These are phyloP conservation scores for Tetrapisispora fleetii DNA, from an alignment of 805 yeast species.

Conservation along the genomic window DNA sequence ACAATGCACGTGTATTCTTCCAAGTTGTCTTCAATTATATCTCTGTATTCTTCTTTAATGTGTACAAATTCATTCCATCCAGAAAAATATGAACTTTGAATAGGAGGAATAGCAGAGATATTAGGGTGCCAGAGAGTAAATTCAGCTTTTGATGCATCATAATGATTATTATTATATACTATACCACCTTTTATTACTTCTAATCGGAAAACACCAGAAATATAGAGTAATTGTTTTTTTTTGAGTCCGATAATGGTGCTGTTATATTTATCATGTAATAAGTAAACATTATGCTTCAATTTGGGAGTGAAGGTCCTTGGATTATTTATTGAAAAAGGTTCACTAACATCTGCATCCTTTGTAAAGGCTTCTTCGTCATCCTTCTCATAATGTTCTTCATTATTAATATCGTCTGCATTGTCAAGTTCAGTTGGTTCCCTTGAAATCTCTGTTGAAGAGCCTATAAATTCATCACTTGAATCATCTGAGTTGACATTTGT, in stretches of 20 bases:
- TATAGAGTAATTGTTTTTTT: conserved; percentile 16
- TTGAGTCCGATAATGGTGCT: conserved; percentile 15
- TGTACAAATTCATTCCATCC: conserved; percentile 24
- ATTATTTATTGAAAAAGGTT: not conserved
- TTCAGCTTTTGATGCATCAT: conserved; percentile 17
- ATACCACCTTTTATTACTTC: conserved; percentile 28
- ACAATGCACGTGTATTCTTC: conserved; percentile 19
- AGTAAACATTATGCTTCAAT: conserved; percentile 9
- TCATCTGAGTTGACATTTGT: not conserved
- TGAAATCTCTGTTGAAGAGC: not conserved
- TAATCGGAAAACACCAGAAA: conserved; percentile 22
- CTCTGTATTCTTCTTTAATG: conserved; percentile 6
- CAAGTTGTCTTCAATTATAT: conserved; percentile 5
- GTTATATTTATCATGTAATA: conserved; percentile 5
- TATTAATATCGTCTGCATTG: not conserved
- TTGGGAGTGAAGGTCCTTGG: conserved; percentile 6
- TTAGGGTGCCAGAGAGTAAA: conserved; percentile 24
- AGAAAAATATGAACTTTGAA: conserved; percentile 24
- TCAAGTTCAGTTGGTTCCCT: not conserved
- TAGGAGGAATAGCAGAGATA: conserved; percentile 21
- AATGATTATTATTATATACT: conserved; percentile 23
- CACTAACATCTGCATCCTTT: not conserved
- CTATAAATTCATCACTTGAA: not conserved
- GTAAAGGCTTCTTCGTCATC: not conserved
- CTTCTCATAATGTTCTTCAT: not conserved